Evolutionary conservation across 2,329 filamentous ascomycete genomes (phyloP).

Genomic region (Salinomyces thailandicus): DNA sequence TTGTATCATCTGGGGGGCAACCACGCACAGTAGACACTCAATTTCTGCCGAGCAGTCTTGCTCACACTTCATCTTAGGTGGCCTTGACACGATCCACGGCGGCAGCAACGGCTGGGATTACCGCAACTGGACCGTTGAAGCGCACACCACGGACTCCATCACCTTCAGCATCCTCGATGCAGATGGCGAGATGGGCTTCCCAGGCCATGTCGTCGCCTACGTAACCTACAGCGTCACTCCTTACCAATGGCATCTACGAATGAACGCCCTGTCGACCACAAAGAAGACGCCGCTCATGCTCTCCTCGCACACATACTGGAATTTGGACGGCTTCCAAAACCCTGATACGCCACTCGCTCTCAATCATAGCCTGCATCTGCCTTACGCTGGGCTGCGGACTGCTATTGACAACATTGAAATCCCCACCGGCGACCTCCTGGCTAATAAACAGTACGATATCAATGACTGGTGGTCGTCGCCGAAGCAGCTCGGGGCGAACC

Average conservation of each 20-base stretch:
- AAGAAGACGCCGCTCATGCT: conserved; percentile 52
- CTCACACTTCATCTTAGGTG: no score
- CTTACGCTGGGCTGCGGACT: conserved; percentile 60
- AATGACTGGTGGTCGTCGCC: conserved; percentile 75
- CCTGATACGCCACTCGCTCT: conserved; percentile 53
- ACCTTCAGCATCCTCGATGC: conserved; percentile 64
- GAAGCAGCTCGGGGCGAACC: conserved; percentile 66
- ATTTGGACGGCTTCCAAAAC: conserved; percentile 68
- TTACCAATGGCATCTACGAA: conserved; percentile 61
- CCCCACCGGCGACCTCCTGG: conserved; percentile 50
- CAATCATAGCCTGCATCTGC: conserved; percentile 62
- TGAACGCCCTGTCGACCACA: conserved; percentile 58
- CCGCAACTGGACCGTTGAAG: conserved; percentile 60
- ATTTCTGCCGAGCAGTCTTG: no score
- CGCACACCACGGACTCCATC: conserved; percentile 56
- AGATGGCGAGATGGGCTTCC: conserved; percentile 57
- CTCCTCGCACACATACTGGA: conserved; percentile 67
- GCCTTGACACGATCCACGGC: conserved; percentile 42
- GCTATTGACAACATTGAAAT: conserved; percentile 49
- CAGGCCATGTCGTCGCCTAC: conserved; percentile 62
- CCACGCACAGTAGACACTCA: conserved; percentile 38
- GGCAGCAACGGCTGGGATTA: conserved; percentile 48
- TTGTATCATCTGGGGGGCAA: no score
- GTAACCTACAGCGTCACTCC: conserved; percentile 53
- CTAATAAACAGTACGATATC: conserved; percentile 55